Conservation (phyloP, 371 early-diverging fungal species). For the Phascolomyces articulosus region DNA sequence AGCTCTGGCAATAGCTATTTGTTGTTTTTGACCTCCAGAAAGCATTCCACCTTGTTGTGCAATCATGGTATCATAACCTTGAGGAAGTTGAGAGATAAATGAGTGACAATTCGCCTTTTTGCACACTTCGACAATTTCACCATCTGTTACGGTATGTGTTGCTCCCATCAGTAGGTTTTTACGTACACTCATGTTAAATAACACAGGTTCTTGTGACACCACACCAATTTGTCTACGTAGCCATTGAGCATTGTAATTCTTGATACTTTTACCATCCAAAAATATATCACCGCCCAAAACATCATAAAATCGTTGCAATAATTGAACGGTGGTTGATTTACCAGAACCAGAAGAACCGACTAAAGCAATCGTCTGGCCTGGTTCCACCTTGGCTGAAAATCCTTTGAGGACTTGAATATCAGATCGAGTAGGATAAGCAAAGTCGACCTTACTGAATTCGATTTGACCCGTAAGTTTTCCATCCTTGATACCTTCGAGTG, state of each 20-base stretch:
- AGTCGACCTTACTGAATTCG: conserved; percentile 71
- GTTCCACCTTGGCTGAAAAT: conserved; percentile 61
- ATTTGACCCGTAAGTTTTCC: conserved; percentile 64
- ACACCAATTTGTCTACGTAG: conserved; percentile 82
- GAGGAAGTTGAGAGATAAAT: conserved; percentile 76
- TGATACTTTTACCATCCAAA: conserved; percentile 75
- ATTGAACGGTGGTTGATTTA: conserved; percentile 87
- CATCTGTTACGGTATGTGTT: conserved; percentile 22
- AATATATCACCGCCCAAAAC: conserved; percentile 62
- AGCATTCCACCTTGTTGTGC: conserved; percentile 73
- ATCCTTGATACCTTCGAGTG: conserved; percentile 56
- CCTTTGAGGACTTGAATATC: conserved; percentile 70
- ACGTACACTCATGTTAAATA: conserved; percentile 83
- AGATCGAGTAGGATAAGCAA: conserved; percentile 77
- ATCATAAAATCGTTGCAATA: conserved; percentile 92
- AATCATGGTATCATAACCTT: conserved; percentile 73
- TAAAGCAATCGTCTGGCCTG: conserved; percentile 80
- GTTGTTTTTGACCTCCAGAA: conserved; percentile 79
- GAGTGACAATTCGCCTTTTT: conserved; percentile 73
- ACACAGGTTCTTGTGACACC: conserved; percentile 87
- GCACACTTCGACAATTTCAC: conserved; percentile 64
- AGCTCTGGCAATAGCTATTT: conserved; percentile 52
- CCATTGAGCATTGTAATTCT: conserved; percentile 69
- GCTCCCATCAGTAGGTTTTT: conserved; percentile 82
- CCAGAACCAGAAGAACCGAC: conserved; percentile 89